These are phyloP conservation scores for Arthrobotrys sphaeroides DNA, from an alignment of 2,329 filamentous ascomycete species.

Conservation along the genomic window DNA sequence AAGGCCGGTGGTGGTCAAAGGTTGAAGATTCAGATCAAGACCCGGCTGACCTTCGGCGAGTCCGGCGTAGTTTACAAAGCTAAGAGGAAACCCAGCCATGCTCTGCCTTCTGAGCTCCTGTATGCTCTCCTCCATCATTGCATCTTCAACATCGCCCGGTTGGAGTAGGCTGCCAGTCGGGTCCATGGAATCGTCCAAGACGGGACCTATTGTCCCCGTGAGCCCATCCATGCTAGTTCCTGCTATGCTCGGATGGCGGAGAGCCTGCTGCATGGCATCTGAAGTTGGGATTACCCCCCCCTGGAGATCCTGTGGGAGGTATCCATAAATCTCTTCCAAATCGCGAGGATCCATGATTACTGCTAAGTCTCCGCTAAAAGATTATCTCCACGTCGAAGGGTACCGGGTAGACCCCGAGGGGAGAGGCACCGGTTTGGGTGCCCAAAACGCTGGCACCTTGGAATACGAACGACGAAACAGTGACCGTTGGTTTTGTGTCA, in stretches of 20 bases:
- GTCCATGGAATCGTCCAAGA: slow-evolving; percentile 29
- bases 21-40: slow-evolving; percentile 32
- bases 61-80: slow-evolving; percentile 24
- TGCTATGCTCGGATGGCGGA: slow-evolving; percentile 29
- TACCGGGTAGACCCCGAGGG: background rate
- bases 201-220: slow-evolving; percentile 25
- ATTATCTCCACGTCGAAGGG: background rate
- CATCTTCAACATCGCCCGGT: slow-evolving; percentile 29
- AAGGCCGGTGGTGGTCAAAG: slow-evolving; percentile 29
- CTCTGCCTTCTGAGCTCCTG: slow-evolving; percentile 48
- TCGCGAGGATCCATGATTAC: slow-evolving; percentile 27
- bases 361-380: background rate
- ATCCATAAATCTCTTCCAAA: slow-evolving; percentile 34
- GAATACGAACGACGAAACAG: background rate
- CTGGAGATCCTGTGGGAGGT: slow-evolving; percentile 16
- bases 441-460: background rate
- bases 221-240: slow-evolving; percentile 44
- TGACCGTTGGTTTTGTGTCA: background rate
- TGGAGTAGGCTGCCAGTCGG: slow-evolving; percentile 24
- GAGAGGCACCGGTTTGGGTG: background rate
- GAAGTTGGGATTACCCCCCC: slow-evolving; percentile 21
- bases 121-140: slow-evolving; percentile 47
- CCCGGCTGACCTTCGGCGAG: slow-evolving; percentile 27
- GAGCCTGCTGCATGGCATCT: slow-evolving; percentile 24
- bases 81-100: slow-evolving; percentile 39